phyloP scores from a whole-genome alignment of 2,329 filamentous ascomycete genomes.

The Verticillium zaregamsianum region DNA sequence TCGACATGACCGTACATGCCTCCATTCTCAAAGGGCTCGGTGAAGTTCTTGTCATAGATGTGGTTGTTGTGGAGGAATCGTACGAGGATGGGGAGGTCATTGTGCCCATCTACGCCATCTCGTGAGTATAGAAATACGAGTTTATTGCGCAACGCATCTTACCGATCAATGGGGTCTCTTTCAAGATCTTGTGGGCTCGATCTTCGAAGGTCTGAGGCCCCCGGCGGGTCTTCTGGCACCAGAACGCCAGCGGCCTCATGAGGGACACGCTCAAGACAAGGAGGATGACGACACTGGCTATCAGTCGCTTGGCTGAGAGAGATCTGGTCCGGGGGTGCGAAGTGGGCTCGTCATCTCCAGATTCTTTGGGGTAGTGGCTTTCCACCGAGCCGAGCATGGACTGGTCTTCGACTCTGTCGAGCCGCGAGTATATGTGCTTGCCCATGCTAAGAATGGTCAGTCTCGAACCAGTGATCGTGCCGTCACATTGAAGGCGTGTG shows the following conservation, averaged over 20 bases:
- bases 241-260: not conserved
- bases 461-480: not conserved
- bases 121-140: not conserved
- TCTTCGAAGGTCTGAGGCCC: conserved; percentile 29
- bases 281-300: not conserved
- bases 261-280: not conserved
- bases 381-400: not conserved
- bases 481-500: not conserved
- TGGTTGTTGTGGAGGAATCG: conserved; percentile 66
- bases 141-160: conserved; percentile 6
- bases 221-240: not conserved
- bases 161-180: conserved; percentile 47
- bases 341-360: not conserved
- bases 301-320: not conserved
- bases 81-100: conserved; percentile 77
- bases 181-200: conserved; percentile 41
- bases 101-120: conserved; percentile 68
- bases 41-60: conserved; percentile 72
- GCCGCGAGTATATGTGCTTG: not conserved
- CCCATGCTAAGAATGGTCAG: not conserved
- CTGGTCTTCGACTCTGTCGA: not conserved
- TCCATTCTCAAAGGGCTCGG: conserved; percentile 68
- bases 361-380: not conserved
- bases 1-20: conserved; percentile 71
- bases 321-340: not conserved